Conservation (phyloP, 306 rosid species). For the Rosa rugosa region DNA sequence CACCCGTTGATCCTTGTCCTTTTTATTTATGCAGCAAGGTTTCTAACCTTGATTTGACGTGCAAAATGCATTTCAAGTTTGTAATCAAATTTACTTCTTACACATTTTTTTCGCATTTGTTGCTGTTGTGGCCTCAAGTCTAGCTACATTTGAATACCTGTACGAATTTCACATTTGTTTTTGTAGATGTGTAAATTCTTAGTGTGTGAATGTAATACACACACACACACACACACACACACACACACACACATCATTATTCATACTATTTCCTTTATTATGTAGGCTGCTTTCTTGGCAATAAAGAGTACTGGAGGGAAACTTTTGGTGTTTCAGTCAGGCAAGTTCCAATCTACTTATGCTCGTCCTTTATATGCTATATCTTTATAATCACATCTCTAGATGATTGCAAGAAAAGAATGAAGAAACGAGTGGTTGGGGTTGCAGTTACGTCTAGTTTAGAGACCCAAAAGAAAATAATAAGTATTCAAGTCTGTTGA, state of each 20-base stretch:
- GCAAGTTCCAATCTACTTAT: constrained; percentile 40
- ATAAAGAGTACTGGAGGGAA: constrained; percentile 95
- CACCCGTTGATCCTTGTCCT: not conserved
- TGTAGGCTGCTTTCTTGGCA: constrained; percentile 92
- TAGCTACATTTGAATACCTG: not conserved
- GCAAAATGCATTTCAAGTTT: not conserved
- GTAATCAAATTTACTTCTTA: not conserved
- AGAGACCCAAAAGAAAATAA: not conserved
- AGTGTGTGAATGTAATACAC: not conserved
- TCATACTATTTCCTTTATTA: constrained; percentile 9
- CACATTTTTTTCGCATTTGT: not conserved
- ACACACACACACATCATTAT: not conserved
- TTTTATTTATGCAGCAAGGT: not conserved
- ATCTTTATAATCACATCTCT: not conserved
- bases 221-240: too few species aligned
- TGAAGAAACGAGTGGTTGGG: not conserved
- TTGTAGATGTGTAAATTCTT: not conserved
- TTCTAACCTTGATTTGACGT: not conserved
- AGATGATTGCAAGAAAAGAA: not conserved
- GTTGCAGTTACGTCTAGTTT: not conserved
- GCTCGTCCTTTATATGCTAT: not conserved
- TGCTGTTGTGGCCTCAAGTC: not conserved
- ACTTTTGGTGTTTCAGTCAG: constrained; percentile 94
- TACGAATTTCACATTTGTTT: not conserved
- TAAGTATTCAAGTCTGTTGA: not conserved